A percentile compares a stretch with the other conserved stretches of the same genome.
Conservation (phyloP, 192 early-diverging fungal species). For the Backusella morwellensis region DNA sequence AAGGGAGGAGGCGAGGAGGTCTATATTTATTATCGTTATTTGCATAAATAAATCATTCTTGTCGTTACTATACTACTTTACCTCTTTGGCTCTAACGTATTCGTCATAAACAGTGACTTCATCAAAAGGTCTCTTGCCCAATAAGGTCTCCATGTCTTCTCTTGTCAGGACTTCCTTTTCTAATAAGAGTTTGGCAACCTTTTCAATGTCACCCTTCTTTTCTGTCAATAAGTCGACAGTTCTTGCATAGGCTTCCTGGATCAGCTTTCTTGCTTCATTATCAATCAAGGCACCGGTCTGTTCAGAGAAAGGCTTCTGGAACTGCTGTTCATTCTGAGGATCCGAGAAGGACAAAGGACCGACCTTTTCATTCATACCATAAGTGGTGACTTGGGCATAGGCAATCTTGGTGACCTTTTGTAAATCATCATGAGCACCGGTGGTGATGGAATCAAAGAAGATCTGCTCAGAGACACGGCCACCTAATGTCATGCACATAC, state of each 20-base stretch:
- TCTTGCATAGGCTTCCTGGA: slow-evolving; percentile 78
- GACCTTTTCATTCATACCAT: slow-evolving; percentile 90
- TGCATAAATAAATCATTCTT: background rate
- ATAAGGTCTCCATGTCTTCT: slow-evolving; percentile 90
- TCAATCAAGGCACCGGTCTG: slow-evolving; percentile 93
- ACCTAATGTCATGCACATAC: slow-evolving; percentile 88
- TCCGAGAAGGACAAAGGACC: slow-evolving; percentile 86
- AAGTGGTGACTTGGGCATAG: slow-evolving; percentile 91
- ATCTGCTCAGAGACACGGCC: slow-evolving; percentile 88
- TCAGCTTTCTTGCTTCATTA: slow-evolving; percentile 85
- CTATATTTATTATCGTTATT: background rate
- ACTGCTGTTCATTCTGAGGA: slow-evolving; percentile 69
- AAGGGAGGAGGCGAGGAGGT: slow-evolving; percentile 16
- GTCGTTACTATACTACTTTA: background rate
- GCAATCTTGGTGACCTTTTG: slow-evolving; percentile 97
- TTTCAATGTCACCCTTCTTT: slow-evolving; percentile 83
- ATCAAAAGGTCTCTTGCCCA: slow-evolving; percentile 83
- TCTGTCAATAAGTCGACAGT: slow-evolving; percentile 84
- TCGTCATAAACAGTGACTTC: slow-evolving; percentile 73
- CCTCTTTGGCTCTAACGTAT: slow-evolving; percentile 44
- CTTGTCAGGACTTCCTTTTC: slow-evolving; percentile 96
- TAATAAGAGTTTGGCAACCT: slow-evolving; percentile 88
- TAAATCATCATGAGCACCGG: slow-evolving; percentile 97
- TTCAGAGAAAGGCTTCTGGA: slow-evolving; percentile 97
- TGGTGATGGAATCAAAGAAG: slow-evolving; percentile 93